Evolutionary conservation across 78 protist genomes (phyloP).

Genomic region (Thecamonas trahens): DNA sequence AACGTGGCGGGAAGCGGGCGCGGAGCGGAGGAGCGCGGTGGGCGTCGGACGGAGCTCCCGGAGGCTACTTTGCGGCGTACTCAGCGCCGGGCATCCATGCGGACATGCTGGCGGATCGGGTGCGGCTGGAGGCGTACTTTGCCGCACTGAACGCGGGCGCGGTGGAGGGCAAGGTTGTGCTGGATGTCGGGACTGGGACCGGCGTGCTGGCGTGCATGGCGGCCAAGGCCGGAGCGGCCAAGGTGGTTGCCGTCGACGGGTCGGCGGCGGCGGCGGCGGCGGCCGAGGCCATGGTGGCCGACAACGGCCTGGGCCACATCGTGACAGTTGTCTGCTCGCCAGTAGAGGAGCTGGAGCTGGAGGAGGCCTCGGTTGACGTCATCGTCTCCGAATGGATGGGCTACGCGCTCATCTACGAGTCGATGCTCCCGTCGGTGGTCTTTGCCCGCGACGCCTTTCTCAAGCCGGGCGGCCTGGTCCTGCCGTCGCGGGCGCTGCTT

Average conservation of each 20-base stretch:
- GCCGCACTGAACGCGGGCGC: too few relatives aligned
- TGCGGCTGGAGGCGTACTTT: too few relatives aligned
- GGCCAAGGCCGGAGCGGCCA: constrained; percentile 4
- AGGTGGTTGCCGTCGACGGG: constrained; percentile 1
- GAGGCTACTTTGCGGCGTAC: too few relatives aligned
- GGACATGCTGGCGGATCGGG: too few relatives aligned
- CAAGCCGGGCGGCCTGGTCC: constrained; percentile 1
- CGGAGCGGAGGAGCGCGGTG: too few relatives aligned
- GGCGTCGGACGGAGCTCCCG: too few relatives aligned
- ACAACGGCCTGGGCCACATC: constrained; percentile 7
- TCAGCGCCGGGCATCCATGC: too few relatives aligned
- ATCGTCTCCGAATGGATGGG: constrained; percentile 70
- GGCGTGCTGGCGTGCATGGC: constrained; percentile 5
- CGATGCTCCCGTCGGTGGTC: constrained; percentile 39
- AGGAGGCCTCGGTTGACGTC: constrained; percentile 38
- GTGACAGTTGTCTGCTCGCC: not conserved
- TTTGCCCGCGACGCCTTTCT: constrained; percentile 45
- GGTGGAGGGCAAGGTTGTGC: constrained; percentile 8
- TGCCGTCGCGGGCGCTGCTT: too few relatives aligned
- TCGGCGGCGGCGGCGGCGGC: not conserved
- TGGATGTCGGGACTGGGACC: constrained; percentile 12
- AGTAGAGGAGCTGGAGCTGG: not conserved
- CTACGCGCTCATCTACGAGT: constrained; percentile 41
- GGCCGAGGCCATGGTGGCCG: constrained; percentile 4
- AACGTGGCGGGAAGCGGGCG: too few relatives aligned